These are phyloP conservation scores for Amborella trichopoda DNA, from an alignment of 164 flowering plant genomes.

Conservation along the genomic window DNA sequence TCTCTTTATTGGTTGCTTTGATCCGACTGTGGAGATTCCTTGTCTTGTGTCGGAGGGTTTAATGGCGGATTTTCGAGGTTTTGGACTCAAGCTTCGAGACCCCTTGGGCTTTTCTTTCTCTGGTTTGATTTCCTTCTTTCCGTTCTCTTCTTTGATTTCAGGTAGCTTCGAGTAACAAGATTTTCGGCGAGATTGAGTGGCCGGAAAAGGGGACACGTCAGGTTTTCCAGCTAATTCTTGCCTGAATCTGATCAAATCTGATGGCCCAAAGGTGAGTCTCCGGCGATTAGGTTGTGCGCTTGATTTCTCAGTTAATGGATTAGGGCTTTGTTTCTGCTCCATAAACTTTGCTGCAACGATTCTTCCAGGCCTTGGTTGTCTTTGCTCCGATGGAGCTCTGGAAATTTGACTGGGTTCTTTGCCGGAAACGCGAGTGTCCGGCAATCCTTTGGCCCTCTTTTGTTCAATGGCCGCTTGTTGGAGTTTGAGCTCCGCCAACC, in stretches of 20 bases:
- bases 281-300: conserved; percentile 10
- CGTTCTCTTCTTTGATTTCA: conserved; percentile 37
- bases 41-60: conserved; percentile 13
- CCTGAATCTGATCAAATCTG: conserved; percentile 29
- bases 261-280: conserved; percentile 30
- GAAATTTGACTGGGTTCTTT: not conserved
- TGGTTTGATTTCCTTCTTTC: conserved; percentile 5
- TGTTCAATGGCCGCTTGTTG: conserved; percentile 12
- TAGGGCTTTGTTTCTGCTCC: conserved; percentile 31
- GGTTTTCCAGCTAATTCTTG: conserved; percentile 13
- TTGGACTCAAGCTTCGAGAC: conserved; percentile 41
- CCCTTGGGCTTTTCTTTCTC: conserved; percentile 32
- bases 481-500: conserved; percentile 40
- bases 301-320: conserved; percentile 11
- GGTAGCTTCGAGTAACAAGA: conserved; percentile 54
- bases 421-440: not conserved
- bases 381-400: not conserved
- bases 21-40: conserved; percentile 37
- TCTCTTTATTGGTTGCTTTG: conserved; percentile 37
- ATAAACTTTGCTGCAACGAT: conserved; percentile 40
- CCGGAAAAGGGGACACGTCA: conserved; percentile 31
- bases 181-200: conserved; percentile 34
- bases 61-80: conserved; percentile 18
- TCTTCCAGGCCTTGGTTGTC: conserved; percentile 18
- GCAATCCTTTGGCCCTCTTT: not conserved